A percentile compares a stretch with the other conserved stretches of the same genome.
phyloP scores from a whole-genome alignment of 2,329 filamentous ascomycete species.

The Hymenoscyphus occultus region DNA sequence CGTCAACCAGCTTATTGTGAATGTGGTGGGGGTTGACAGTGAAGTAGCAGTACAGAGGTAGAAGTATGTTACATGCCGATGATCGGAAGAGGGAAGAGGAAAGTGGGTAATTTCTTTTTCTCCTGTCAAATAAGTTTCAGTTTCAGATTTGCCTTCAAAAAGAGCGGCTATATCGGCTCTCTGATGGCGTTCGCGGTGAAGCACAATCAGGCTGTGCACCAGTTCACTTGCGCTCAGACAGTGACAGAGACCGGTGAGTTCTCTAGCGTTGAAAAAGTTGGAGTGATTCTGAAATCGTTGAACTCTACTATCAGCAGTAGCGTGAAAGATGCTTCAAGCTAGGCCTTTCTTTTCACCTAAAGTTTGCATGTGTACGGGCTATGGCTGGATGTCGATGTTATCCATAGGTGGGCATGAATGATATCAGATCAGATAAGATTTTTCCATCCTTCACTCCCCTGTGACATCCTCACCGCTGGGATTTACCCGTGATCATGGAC shows the following conservation, averaged over 20 bases:
- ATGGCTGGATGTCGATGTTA: too few relatives aligned
- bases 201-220: neutral
- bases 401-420: too few relatives aligned
- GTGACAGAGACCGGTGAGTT: neutral
- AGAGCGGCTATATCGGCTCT: too few relatives aligned
- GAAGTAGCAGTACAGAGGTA: neutral
- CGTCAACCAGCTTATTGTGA: neutral
- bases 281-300: neutral
- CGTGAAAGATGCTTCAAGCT: neutral
- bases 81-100: neutral
- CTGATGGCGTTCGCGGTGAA: neutral
- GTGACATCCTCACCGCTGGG: neutral
- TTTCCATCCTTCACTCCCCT: neutral
- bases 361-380: too few relatives aligned
- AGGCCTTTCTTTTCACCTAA: neutral
- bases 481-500: neutral
- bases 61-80: neutral
- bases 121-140: neutral
- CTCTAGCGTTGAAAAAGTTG: neutral
- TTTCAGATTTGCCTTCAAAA: too few relatives aligned
- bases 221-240: neutral
- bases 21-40: neutral
- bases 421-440: constrained; percentile 8
- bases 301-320: neutral
- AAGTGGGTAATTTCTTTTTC: neutral